Evolutionary conservation across 2,329 filamentous ascomycete genomes (phyloP).

Genomic region (Thielaviopsis musarum): DNA sequence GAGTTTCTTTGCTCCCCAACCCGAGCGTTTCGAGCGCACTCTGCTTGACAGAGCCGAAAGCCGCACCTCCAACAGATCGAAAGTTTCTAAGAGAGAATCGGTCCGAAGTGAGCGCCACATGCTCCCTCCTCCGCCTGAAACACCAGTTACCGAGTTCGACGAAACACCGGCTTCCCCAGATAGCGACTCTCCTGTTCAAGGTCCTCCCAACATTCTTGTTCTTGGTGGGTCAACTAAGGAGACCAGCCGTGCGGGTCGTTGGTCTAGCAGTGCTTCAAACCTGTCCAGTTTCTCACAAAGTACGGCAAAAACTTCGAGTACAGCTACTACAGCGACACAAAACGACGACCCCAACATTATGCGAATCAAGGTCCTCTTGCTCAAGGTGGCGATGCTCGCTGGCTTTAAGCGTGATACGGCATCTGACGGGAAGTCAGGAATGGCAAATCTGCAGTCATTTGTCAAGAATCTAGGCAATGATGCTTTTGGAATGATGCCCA

Average conservation of each 20-base stretch:
- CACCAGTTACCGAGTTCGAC: conserved; percentile 87
- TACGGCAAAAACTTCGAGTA: conserved; percentile 48
- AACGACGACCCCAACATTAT: conserved; percentile 62
- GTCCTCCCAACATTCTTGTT: conserved; percentile 75
- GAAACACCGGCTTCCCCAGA: conserved; percentile 74
- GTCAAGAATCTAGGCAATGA: conserved; percentile 59
- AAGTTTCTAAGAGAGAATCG: conserved; percentile 36
- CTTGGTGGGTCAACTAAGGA: conserved; percentile 49
- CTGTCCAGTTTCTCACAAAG: conserved; percentile 65
- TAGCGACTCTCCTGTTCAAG: conserved; percentile 42
- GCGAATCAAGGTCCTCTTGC: conserved; percentile 60
- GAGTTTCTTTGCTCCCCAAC: conserved; percentile 44
- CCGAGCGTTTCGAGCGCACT: conserved; percentile 20
- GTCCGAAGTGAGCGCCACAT: conserved; percentile 22
- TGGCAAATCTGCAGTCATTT: conserved; percentile 50
- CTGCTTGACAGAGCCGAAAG: conserved; percentile 21
- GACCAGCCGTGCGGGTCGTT: conserved; percentile 45
- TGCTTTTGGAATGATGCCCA: conserved; percentile 57
- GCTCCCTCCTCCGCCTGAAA: conserved; percentile 50
- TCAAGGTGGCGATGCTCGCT: conserved; percentile 73
- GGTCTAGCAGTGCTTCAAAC: conserved; percentile 68
- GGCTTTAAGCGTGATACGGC: conserved; percentile 52
- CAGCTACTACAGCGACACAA: conserved; percentile 50
- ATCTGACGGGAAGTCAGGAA: conserved; percentile 26
- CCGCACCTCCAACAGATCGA: conserved; percentile 31